phyloP scores from a whole-genome alignment of 768 basidiomycete species.

The Boletus vermiculosoides region DNA sequence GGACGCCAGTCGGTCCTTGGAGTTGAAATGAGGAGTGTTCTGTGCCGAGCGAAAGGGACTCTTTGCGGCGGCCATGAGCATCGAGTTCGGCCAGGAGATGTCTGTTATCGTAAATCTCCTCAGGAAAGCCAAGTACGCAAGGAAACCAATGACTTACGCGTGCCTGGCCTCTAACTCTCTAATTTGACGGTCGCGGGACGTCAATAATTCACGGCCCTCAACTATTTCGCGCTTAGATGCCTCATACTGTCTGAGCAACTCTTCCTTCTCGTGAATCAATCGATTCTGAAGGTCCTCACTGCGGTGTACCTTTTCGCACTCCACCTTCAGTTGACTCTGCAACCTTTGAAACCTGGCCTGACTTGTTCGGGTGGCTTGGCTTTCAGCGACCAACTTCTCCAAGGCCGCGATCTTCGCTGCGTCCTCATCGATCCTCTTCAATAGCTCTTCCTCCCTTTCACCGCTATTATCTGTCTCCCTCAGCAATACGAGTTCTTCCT shows the following conservation, averaged over 20 bases:
- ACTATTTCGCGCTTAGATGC: conserved; percentile 35
- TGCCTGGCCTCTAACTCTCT: conserved; percentile 23
- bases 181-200: conserved; percentile 25
- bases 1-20: background rate
- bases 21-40: background rate
- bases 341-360: conserved; percentile 42
- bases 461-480: conserved; percentile 39
- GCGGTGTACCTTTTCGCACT: conserved; percentile 39
- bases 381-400: conserved; percentile 46
- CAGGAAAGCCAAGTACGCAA: background rate
- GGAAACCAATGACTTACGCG: conserved; percentile 22
- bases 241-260: conserved; percentile 44
- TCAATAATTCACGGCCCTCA: conserved; percentile 20
- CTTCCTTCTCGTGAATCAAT: conserved; percentile 56
- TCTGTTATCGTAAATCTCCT: conserved; percentile 11
- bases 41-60: background rate
- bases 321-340: conserved; percentile 40
- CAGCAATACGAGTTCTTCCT: conserved; percentile 55
- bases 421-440: conserved; percentile 71
- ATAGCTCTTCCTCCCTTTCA: conserved; percentile 57
- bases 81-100: conserved; percentile 23
- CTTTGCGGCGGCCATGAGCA: background rate
- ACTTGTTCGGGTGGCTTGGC: conserved; percentile 32
- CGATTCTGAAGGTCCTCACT: conserved; percentile 44
- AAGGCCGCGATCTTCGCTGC: conserved; percentile 62